A percentile compares a stretch with the other conserved stretches of the same genome.
Conservation (phyloP, 306 rosid species). For the Pyrus communis region DNA sequence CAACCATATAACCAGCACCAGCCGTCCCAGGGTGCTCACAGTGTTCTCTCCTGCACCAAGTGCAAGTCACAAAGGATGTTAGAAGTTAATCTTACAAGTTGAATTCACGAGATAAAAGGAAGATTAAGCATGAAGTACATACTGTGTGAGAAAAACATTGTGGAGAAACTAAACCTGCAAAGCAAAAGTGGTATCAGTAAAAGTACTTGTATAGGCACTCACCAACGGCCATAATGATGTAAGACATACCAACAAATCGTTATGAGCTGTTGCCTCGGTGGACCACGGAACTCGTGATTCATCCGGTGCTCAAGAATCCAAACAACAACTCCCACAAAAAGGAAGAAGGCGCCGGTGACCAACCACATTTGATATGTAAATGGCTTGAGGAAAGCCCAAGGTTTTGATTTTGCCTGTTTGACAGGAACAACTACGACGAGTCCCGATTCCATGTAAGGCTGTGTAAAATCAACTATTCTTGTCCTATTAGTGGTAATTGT, state of each 20-base stretch:
- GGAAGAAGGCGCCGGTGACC: constrained; percentile 62
- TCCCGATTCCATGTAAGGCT: constrained; percentile 72
- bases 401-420: constrained; percentile 51
- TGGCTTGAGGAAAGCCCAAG: constrained; percentile 82
- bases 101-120: not conserved
- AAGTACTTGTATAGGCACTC: not conserved
- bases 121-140: constrained; percentile 21
- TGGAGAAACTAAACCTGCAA: constrained; percentile 91
- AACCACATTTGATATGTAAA: constrained; percentile 69
- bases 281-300: constrained; percentile 75
- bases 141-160: constrained; percentile 91
- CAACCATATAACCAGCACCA: constrained; percentile 80
- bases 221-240: not conserved
- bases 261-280: constrained; percentile 67
- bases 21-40: constrained; percentile 63
- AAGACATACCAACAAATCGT: constrained; percentile 61
- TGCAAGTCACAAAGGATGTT: constrained; percentile 22
- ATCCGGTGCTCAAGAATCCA: constrained; percentile 93
- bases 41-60: constrained; percentile 64
- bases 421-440: constrained; percentile 66
- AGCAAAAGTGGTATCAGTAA: constrained; percentile 12
- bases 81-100: constrained; percentile 1
- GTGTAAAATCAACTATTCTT: constrained; percentile 78
- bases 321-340: constrained; percentile 70
- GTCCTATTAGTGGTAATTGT: constrained; percentile 77